These are phyloP conservation scores for Perilla frutescens DNA, from an alignment of 257 asterid species.

Conservation along the genomic window DNA sequence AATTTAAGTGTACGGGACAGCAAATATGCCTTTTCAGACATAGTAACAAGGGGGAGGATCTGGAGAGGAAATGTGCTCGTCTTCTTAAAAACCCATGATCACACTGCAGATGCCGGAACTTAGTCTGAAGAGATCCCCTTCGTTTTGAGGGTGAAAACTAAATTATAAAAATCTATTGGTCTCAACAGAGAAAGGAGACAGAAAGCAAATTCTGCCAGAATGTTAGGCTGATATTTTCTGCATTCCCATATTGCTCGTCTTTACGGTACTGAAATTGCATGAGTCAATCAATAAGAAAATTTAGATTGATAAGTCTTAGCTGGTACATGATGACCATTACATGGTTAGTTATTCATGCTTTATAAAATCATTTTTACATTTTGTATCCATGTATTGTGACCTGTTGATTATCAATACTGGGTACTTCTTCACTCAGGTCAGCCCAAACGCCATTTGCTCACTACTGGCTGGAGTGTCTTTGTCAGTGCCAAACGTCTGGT, in stretches of 20 bases:
- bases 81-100: background rate
- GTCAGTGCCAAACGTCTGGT: constrained; percentile 69
- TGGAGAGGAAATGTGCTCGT: background rate
- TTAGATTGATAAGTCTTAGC: constrained; percentile 16
- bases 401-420: constrained; percentile 12
- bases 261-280: background rate
- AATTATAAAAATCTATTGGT: background rate
- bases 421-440: constrained; percentile 47
- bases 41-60: background rate
- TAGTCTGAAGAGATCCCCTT: background rate
- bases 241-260: background rate
- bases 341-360: constrained; percentile 16
- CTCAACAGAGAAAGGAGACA: background rate
- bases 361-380: background rate
- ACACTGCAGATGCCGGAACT: background rate
- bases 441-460: constrained; percentile 70
- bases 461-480: constrained; percentile 72
- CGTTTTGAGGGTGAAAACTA: constrained; percentile 6
- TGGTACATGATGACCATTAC: background rate
- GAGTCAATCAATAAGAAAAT: background rate
- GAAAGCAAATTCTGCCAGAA: background rate
- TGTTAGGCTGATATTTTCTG: background rate
- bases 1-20: background rate
- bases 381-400: constrained; percentile 16
- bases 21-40: background rate